Percentiles rank a stretch among this genome's conserved stretches.
Conservation (phyloP, 169 alveolate species). For the Cryptosporidium ryanae region DNA sequence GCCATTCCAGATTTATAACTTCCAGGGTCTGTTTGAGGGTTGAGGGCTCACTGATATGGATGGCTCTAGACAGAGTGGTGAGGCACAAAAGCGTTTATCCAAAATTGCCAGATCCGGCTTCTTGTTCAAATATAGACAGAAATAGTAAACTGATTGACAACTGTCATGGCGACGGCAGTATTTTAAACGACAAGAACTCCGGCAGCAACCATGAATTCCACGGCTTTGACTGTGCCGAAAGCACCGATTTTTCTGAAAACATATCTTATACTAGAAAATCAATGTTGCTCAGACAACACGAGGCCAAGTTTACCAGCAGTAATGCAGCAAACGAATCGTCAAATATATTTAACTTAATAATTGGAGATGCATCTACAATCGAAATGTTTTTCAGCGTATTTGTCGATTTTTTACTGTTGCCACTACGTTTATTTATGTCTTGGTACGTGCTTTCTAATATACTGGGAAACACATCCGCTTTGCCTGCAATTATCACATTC, state of each 20-base stretch:
- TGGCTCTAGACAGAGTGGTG: conserved; percentile 62
- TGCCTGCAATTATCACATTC: conserved; percentile 50
- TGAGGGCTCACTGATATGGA: conserved; percentile 63
- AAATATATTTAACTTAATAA: conserved; percentile 48
- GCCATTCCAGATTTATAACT: conserved; percentile 41
- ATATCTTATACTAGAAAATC: conserved; percentile 26
- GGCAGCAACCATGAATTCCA: no score
- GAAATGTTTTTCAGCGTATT: conserved; percentile 44
- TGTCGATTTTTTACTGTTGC: conserved; percentile 48
- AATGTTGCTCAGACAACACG: conserved; percentile 54
- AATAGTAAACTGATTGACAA: no score
- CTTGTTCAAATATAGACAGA: neutral
- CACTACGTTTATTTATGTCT: conserved; percentile 29
- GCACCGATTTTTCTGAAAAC: no score
- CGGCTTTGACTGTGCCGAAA: no score
- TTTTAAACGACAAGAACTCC: no score
- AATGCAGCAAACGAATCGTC: conserved; percentile 72
- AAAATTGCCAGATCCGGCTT: conserved; percentile 37
- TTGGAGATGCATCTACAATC: conserved; percentile 68
- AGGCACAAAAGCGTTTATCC: conserved; percentile 64
- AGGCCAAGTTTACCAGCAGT: conserved; percentile 47
- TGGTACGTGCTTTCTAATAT: conserved; percentile 51
- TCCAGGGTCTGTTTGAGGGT: conserved; percentile 47
- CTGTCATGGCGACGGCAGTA: no score
- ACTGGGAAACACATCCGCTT: conserved; percentile 47